Percentiles rank a stretch among this genome's conserved stretches.
These are phyloP conservation scores for Colletotrichum shisoi DNA, from an alignment of 2,329 filamentous ascomycete species.

Conservation along the genomic window DNA sequence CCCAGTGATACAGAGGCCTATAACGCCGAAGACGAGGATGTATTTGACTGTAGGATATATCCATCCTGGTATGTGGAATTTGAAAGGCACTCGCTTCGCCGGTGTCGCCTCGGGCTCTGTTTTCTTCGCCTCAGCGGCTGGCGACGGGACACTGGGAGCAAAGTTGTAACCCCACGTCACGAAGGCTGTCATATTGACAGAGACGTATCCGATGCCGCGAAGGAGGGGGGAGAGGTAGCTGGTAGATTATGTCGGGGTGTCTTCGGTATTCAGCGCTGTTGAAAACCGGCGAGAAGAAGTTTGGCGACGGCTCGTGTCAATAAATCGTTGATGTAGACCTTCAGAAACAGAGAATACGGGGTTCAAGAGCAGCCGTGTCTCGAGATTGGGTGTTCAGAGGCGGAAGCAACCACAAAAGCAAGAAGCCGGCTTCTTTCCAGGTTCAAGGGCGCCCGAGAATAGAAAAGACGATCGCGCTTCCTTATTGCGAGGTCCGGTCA, in stretches of 20 bases:
- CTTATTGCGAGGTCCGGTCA: not conserved
- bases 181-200: not conserved
- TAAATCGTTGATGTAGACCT: not conserved
- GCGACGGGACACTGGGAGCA: not conserved
- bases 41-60: not conserved
- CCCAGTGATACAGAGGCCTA: not conserved
- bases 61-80: not conserved
- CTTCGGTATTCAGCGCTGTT: not conserved
- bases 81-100: not conserved
- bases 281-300: too few relatives aligned
- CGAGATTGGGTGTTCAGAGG: not conserved
- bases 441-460: not conserved
- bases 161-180: conserved; percentile 1
- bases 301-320: not conserved
- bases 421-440: not conserved
- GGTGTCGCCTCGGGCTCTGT: not conserved
- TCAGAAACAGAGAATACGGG: not conserved
- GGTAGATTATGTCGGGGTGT: not conserved
- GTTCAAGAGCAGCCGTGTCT: too few relatives aligned
- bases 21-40: not conserved
- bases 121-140: not conserved
- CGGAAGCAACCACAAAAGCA: not conserved
- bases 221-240: not conserved
- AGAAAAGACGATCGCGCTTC: not conserved
- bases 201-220: not conserved